Evolutionary conservation across 1,284 basidiomycete species (phyloP), one percentile per base, ranked within the genome.

Genomic region (Rhodofomes roseus): DNA sequence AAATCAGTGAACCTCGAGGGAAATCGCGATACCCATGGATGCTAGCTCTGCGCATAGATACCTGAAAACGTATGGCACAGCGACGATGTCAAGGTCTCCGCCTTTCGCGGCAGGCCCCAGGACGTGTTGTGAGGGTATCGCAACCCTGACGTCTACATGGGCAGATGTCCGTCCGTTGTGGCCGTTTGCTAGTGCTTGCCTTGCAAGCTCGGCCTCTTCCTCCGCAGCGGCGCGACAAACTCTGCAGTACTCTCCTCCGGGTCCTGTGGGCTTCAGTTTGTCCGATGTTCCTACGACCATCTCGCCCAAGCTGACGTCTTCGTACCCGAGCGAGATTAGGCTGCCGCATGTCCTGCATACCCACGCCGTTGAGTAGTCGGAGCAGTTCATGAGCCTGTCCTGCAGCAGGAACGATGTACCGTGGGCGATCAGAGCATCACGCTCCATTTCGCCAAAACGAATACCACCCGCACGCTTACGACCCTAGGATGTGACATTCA

Each of bases 401-500:
- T 99, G 96, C 25, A 99, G 84, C 50, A 99, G 83, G 88, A 97
- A 99, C 6, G 94, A 95, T 5, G 97, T 98, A 44, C 97, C 97
- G 77, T 99, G 97, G 3, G 97, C 97, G 67, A 99, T 93, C 55
- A 99, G 83, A 16, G 97, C 96, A 72, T 99, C 97, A 60, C 97
- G 92, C 77, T 99, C 97, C 97, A 99, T 99, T 79, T 99, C 97
- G 68, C 97, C 97, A 75, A 99, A 99, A 64, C 97, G 96, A 70
- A 99, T 99, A 74, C 97, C 97, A 71, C 97, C 97, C 41, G 93
- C 95, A 58, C 96, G 92, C 85, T 99, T 99, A 64, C 97, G 90
- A 60, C 97, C 97, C 93, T 97, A 66, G 14, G 62, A 56, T 55
- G 43, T 22, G 18, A 37, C 51, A 37, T 51, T 60, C 52, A 44